Evolutionary conservation across 495 filamentous ascomycete genomes (phyloP).

Genomic region (Oleoguttula mirabilis): DNA sequence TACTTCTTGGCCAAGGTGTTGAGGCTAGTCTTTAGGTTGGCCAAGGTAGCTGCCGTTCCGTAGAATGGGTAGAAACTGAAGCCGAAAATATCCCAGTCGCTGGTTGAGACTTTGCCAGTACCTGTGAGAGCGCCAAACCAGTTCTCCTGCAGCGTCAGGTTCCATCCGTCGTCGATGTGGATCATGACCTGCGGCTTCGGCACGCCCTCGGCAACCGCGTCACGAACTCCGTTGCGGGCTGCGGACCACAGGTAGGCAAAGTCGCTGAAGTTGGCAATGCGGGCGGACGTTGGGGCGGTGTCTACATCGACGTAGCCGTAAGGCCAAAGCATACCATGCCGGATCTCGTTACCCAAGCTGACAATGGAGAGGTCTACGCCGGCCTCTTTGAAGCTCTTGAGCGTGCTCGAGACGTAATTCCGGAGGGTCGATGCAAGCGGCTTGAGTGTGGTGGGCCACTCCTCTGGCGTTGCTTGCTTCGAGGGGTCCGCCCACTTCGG

Average conservation of each 20-base stretch:
- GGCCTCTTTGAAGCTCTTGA: slow-evolving; percentile 28
- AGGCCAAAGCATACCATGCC: slow-evolving; percentile 37
- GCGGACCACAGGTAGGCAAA: slow-evolving; percentile 30
- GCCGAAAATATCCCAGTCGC: slow-evolving; percentile 35
- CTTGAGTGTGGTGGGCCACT: slow-evolving; percentile 22
- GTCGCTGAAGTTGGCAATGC: slow-evolving; percentile 29
- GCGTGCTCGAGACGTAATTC: slow-evolving; percentile 31
- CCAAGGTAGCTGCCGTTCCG: slow-evolving; percentile 32
- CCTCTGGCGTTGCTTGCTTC: slow-evolving; percentile 27
- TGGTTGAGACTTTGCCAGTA: slow-evolving; percentile 24
- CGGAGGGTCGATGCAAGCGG: slow-evolving; percentile 23
- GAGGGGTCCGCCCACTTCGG: slow-evolving; percentile 34
- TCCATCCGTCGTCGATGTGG: slow-evolving; percentile 39
- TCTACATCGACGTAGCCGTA: slow-evolving; percentile 30
- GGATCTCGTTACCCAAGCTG: slow-evolving; percentile 36
- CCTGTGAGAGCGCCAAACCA: slow-evolving; percentile 34
- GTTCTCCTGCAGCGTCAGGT: slow-evolving; percentile 31
- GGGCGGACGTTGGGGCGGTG: slow-evolving; percentile 16
- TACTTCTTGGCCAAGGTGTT: slow-evolving; percentile 31
- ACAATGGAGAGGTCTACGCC: slow-evolving; percentile 31
- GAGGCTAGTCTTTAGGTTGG: slow-evolving; percentile 27
- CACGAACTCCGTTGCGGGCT: slow-evolving; percentile 30
- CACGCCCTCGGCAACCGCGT: slow-evolving; percentile 23
- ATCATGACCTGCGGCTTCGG: slow-evolving; percentile 34
- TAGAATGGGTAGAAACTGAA: slow-evolving; percentile 40